These are phyloP conservation scores for Penicillium decumbens DNA, from an alignment of 2,329 filamentous ascomycete genomes.

Conservation along the genomic window DNA sequence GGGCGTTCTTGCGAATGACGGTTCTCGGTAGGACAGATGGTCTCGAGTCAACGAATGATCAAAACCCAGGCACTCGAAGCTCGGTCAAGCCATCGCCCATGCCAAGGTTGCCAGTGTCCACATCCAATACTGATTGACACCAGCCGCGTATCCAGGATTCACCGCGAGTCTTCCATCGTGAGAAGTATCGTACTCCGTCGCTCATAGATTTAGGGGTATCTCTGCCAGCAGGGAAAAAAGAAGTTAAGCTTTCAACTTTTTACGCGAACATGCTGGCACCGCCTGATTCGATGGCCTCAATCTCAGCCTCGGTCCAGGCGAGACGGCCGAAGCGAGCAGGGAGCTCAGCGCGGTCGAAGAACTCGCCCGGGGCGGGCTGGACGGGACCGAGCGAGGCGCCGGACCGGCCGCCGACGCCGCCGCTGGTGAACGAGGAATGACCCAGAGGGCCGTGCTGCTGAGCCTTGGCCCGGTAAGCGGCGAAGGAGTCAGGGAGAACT, in stretches of 20 bases:
- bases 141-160: constrained; percentile 11
- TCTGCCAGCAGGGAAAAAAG: constrained; percentile 10
- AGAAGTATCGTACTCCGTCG: constrained; percentile 21
- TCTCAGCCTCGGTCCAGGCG: constrained; percentile 73
- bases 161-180: constrained; percentile 13
- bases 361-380: constrained; percentile 65
- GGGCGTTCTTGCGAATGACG: constrained; percentile 2
- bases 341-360: constrained; percentile 85
- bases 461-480: constrained; percentile 58
- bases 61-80: background rate
- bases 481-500: constrained; percentile 58
- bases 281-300: constrained; percentile 91
- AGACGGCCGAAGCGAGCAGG: constrained; percentile 75
- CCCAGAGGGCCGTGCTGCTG: constrained; percentile 61
- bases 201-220: constrained; percentile 13
- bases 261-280: constrained; percentile 65
- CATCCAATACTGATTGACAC: constrained; percentile 1
- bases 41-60: background rate
- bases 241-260: constrained; percentile 7
- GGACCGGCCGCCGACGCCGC: constrained; percentile 54
- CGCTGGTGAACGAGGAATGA: constrained; percentile 36
- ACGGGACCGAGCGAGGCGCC: constrained; percentile 71
- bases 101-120: constrained; percentile 7
- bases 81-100: background rate
- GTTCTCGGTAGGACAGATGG: background rate